Evolutionary conservation across 345 rosid species (phyloP), one percentile per base, ranked within the genome.

Genomic region (Boechera stricta): DNA sequence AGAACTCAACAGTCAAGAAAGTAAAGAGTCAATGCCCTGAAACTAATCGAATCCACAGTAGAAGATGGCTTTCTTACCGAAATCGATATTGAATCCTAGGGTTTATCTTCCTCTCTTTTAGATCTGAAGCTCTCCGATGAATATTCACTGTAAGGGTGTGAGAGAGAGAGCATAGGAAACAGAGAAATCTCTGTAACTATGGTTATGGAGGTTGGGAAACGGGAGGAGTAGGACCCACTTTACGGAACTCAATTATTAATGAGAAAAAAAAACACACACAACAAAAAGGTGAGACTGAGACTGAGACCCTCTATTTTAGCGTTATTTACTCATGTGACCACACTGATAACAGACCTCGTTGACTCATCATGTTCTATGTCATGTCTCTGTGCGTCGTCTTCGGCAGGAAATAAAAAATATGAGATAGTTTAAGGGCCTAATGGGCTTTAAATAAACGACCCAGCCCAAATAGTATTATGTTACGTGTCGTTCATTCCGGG

Each of bases 51-150:
- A 67, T n/a, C 18, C 1, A 63, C 52, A 63, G 66, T 18, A 62
- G 51, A 55, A 62, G 28, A 58, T 41, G 5, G 9, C 2, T 18
- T 38, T 6, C 4, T 48, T 79, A 69, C 76, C 67, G 11, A 63
- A 8, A 38, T 64, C 2, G 24, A 31, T 47, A 31, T 48, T 31
- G 41, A 54, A 55, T 44, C 39, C 42, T 16, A 21, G 75, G 51
- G 75, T 51, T 38, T 35, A 47, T 52, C n/a, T 38, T 35, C 79
- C 15, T 16, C 29, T 72, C 77, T 67, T 69, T 53, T 86, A 86
- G 89, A 87, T 86, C 91, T 87, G 71, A 73, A 80, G 66, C 76
- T 66, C 67, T 57, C 66, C 9, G 32, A 16, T 16, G 70, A 69
- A 76, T 6, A 61, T 65, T 62, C 18, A 63, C 29, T 66, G 64